phyloP scores from a whole-genome alignment of 2,329 filamentous ascomycete genomes.

The Bipolaris zeicola region DNA sequence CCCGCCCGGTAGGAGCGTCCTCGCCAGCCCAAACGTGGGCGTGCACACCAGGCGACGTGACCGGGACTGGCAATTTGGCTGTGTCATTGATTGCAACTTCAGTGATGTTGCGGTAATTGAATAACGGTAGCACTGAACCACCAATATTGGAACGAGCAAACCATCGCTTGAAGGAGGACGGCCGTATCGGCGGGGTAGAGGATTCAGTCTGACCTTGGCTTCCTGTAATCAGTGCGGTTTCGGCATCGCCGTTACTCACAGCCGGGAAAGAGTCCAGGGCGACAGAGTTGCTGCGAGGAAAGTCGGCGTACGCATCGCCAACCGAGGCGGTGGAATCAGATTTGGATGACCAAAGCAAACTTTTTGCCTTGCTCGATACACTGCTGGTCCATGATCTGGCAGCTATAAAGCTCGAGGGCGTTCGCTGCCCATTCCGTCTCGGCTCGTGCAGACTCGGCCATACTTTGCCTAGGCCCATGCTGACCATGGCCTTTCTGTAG shows the following conservation, averaged over 20 bases:
- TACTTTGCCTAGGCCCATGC: constrained; percentile 35
- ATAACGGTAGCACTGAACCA: constrained; percentile 28
- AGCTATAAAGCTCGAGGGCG: constrained; percentile 23
- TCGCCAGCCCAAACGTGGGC: constrained; percentile 35
- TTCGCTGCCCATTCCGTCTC: constrained; percentile 20
- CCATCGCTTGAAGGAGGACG: constrained; percentile 28
- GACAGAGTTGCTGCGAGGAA: constrained; percentile 15
- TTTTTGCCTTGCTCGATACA: constrained; percentile 33
- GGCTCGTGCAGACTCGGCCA: constrained; percentile 37
- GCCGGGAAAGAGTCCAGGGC: background rate
- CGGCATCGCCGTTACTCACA: constrained; percentile 17
- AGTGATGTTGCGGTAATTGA: constrained; percentile 10
- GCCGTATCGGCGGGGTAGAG: background rate
- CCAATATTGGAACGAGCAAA: constrained; percentile 17
- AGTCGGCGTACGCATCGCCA: constrained; percentile 10
- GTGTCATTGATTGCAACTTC: background rate
- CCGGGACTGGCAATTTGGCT: background rate
- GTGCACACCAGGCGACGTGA: constrained; percentile 18
- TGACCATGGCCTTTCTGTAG: constrained; percentile 35
- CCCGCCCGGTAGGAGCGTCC: background rate
- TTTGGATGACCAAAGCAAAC: constrained; percentile 28
- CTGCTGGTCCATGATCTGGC: constrained; percentile 24
- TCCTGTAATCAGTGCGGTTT: constrained; percentile 7
- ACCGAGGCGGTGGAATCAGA: constrained; percentile 16
- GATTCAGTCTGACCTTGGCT: background rate